Conservation (phyloP, 495 filamentous ascomycete genomes). For the Pseudevernia furfuracea region DNA sequence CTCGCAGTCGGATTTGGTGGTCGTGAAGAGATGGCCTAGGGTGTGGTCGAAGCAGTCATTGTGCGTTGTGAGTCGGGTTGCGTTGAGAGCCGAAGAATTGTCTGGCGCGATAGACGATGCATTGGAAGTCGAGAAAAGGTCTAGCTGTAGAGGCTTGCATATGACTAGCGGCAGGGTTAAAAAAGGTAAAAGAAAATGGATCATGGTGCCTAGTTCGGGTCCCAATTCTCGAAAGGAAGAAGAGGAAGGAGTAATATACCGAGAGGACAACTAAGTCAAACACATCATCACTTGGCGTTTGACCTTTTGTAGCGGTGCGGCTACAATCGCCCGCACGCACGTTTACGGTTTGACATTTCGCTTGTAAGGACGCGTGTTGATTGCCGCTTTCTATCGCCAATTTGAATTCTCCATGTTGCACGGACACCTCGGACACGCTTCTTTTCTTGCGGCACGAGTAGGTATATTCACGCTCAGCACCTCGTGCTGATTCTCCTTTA, state of each 20-base stretch:
- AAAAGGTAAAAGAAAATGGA: not conserved
- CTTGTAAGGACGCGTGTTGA: not conserved
- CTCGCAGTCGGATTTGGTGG: not conserved
- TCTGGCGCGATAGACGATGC: not conserved
- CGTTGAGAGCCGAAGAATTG: not conserved
- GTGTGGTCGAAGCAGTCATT: slow-evolving; percentile 1
- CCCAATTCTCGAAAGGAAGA: not conserved
- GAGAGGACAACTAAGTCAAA: not conserved
- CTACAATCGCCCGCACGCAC: not conserved
- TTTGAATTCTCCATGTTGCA: not conserved
- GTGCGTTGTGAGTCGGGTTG: not conserved
- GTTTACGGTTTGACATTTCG: not conserved
- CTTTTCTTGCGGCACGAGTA: not conserved
- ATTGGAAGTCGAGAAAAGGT: not conserved
- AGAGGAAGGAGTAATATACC: not conserved
- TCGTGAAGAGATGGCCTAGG: not conserved
- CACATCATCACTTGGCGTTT: not conserved
- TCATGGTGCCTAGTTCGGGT: not conserved
- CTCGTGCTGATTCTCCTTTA: not conserved
- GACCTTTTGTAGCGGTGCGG: not conserved
- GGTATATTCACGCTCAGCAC: not conserved
- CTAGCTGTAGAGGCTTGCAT: not conserved
- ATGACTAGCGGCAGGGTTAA: not conserved
- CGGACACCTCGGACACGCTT: not conserved
- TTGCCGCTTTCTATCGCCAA: not conserved